phyloP scores from a whole-genome alignment of 495 filamentous ascomycete genomes.

The Baudoinia panamericana region DNA sequence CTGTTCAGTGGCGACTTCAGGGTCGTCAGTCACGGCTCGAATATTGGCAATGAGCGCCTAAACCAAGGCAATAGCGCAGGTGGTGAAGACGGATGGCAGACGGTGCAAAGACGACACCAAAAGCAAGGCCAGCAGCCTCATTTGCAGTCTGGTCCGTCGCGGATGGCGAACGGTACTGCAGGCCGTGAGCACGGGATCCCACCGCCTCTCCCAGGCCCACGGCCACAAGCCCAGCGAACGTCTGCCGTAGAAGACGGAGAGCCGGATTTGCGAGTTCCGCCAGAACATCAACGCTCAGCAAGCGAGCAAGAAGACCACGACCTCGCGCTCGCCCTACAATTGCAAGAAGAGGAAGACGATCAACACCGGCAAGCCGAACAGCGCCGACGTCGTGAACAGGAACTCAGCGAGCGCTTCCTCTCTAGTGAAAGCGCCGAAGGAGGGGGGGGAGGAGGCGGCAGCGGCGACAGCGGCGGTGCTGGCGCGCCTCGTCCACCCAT shows the following conservation, averaged over 20 bases:
- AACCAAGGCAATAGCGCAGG: slow-evolving; percentile 20
- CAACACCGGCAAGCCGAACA: slow-evolving; percentile 36
- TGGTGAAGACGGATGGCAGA: slow-evolving; percentile 37
- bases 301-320: slow-evolving; percentile 65
- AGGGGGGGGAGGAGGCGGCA: too few relatives aligned
- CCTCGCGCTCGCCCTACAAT: slow-evolving; percentile 61
- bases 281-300: background rate
- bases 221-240: background rate
- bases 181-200: background rate
- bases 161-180: background rate
- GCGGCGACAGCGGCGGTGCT: too few relatives aligned
- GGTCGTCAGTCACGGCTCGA: slow-evolving; percentile 47
- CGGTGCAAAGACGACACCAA: slow-evolving; percentile 32
- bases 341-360: slow-evolving; percentile 75
- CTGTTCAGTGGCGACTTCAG: slow-evolving; percentile 88
- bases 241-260: background rate
- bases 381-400: slow-evolving; percentile 31
- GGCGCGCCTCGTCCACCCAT: slow-evolving; percentile 25
- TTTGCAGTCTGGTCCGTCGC: slow-evolving; percentile 12
- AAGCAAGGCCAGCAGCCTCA: slow-evolving; percentile 1
- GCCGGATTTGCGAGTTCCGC: background rate
- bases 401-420: slow-evolving; percentile 44
- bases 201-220: slow-evolving; percentile 13
- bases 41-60: slow-evolving; percentile 1
- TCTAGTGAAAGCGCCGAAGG: slow-evolving; percentile 34